A percentile compares a stretch with the other conserved stretches of the same genome.
Conservation (phyloP, 1,284 basidiomycete species). For the Retiboletus fuscus region DNA sequence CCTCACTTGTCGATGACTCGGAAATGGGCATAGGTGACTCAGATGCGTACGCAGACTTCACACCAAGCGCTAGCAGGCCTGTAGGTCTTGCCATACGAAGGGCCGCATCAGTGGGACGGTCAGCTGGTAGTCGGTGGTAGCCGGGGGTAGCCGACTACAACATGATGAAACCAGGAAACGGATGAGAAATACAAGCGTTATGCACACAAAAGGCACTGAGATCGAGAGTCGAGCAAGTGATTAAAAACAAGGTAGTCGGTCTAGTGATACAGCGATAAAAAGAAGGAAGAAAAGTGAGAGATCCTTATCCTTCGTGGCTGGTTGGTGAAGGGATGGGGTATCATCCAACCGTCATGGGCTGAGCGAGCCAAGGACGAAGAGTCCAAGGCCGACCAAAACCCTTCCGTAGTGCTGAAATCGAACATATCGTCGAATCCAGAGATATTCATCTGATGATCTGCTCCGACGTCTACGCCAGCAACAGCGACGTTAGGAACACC, state of each 20-base stretch:
- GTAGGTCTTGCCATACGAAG: no score
- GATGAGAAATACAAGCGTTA: conserved; percentile 14
- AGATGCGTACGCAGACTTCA: no score
- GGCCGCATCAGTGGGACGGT: no score
- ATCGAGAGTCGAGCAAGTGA: neutral
- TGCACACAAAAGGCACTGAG: neutral
- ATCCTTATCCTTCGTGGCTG: neutral
- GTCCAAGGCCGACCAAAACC: conserved; percentile 9
- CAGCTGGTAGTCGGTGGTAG: no score
- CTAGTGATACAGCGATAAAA: conserved; percentile 29
- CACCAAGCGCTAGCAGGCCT: no score
- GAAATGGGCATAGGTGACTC: no score
- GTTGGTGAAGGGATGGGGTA: conserved; percentile 16
- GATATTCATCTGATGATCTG: conserved; percentile 25
- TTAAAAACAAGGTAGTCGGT: neutral
- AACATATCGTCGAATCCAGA: conserved; percentile 44
- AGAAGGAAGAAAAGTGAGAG: neutral
- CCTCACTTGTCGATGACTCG: no score
- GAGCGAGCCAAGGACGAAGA: neutral
- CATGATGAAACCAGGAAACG: neutral
- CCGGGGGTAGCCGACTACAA: no score
- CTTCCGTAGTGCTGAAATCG: conserved; percentile 27
- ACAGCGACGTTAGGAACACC: conserved; percentile 21
- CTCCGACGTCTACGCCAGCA: conserved; percentile 27
- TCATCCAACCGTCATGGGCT: conserved; percentile 8